Evolutionary conservation across 495 filamentous ascomycete genomes (phyloP), one percentile per base, ranked within the genome.

Genomic region (Penicillium riverlandense): DNA sequence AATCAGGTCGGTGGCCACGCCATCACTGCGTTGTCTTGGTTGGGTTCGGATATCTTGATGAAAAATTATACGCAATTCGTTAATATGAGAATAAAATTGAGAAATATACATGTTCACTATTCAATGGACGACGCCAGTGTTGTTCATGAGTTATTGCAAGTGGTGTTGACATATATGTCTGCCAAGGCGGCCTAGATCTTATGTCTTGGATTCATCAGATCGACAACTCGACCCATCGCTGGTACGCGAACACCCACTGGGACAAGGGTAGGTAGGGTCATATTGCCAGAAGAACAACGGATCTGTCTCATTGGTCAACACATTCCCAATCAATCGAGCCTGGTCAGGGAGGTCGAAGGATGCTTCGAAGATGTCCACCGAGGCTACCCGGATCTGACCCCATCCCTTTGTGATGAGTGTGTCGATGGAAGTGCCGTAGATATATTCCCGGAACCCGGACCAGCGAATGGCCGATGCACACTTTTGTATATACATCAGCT

Each of bases 381-480:
- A 69, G 8, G 60, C 44, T 36, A 80, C 63, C 4, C 58, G 52
- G 31, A 77, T 76, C 59, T 77, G 74, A 10, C 52, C 52, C 75
- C 75, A 80, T 11, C 75, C 76, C 15, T 61, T 54, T 36, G 48
- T 22, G n/a, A 57, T 52, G 2, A 58, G 47, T 1, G 30, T 52
- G 11, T 67, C 54, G 44, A 77, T 74, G 15, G 66, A 70, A 0
- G 74, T 76, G 10, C 72, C 74, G 49, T 72, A 78, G 10, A 79
- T 64, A 52, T 70, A 74, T 58, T 79, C 75, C 9, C 57, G 60
- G 51, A 80, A 77, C 6, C 73, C 74, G 0, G 75, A 59, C 68
- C 71, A 77, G 0, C 76, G 66, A 42, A 78, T 75, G 2, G 72
- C 76, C 2, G 73, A 66, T 1, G 77, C 76, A 49, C 77, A 80